Percentiles rank a stretch among this genome's conserved stretches.
phyloP scores from a whole-genome alignment of 78 protist genomes.

The Dictyostelium discoideum region DNA sequence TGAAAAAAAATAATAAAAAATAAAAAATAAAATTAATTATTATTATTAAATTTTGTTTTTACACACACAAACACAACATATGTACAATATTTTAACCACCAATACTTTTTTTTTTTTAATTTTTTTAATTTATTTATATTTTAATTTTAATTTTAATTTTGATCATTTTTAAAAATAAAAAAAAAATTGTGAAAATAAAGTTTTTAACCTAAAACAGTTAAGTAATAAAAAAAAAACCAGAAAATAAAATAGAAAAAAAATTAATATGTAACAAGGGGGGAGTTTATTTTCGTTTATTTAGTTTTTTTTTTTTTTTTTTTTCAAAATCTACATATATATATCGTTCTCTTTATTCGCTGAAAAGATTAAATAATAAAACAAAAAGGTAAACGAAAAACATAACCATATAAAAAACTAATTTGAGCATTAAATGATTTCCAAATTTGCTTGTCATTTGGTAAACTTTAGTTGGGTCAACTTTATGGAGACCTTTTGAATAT shows the following conservation, averaged over 20 bases:
- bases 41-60: too few species aligned
- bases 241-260: neutral
- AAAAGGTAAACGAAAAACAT: slow-evolving; percentile 72
- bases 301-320: neutral
- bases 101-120: too few species aligned
- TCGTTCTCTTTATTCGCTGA: slow-evolving; percentile 38
- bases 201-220: neutral
- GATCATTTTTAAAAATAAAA: too few species aligned
- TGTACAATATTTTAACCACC: too few species aligned
- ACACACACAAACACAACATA: too few species aligned
- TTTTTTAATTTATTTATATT: too few species aligned
- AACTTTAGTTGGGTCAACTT: slow-evolving; percentile 70
- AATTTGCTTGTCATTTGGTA: slow-evolving; percentile 59
- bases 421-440: slow-evolving; percentile 76
- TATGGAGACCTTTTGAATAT: slow-evolving; percentile 48
- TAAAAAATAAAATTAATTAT: neutral
- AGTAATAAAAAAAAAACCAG: neutral
- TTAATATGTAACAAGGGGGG: neutral
- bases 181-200: too few species aligned
- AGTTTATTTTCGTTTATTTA: neutral
- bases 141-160: too few species aligned
- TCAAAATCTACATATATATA: neutral
- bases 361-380: slow-evolving; percentile 46
- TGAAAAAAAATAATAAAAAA: neutral
- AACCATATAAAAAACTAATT: slow-evolving; percentile 73